These are phyloP conservation scores for Eustoma russellianum DNA, from an alignment of 257 asterid species.

Conservation along the genomic window DNA sequence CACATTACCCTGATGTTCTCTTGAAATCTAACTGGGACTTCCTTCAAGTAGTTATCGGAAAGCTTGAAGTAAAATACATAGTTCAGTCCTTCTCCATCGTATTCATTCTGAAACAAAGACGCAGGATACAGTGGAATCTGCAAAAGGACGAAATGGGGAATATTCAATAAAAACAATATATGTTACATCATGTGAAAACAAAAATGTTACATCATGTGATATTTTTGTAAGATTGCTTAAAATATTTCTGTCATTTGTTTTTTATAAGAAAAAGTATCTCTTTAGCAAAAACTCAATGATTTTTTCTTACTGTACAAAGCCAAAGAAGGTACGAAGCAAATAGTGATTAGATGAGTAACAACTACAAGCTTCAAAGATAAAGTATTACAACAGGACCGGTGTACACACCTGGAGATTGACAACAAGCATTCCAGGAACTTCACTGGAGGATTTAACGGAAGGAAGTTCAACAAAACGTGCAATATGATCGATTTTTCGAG, in stretches of 20 bases:
- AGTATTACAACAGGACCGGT: slow-evolving; percentile 1
- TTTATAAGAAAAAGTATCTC: too few species aligned
- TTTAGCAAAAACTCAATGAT: too few species aligned
- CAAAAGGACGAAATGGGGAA: slow-evolving; percentile 1
- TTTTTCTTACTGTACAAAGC: too few species aligned
- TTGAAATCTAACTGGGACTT: slow-evolving; percentile 65
- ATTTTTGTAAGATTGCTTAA: too few species aligned
- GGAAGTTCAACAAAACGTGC: slow-evolving; percentile 93
- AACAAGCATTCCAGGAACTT: slow-evolving; percentile 69
- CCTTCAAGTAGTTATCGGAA: slow-evolving; percentile 61
- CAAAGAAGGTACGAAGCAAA: too few species aligned
- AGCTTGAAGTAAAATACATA: slow-evolving; percentile 77
- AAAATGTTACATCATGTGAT: too few species aligned
- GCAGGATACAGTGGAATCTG: slow-evolving; percentile 89
- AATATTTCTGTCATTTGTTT: too few species aligned
- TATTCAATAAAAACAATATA: background rate
- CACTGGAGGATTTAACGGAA: slow-evolving; percentile 43
- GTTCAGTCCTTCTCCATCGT: slow-evolving; percentile 77
- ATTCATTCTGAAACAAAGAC: slow-evolving; percentile 62
- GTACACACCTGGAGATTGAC: slow-evolving; percentile 82
- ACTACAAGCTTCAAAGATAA: too few species aligned
- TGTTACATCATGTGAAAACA: background rate
- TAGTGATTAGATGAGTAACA: too few species aligned
- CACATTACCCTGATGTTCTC: slow-evolving; percentile 66
- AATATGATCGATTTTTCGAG: slow-evolving; percentile 69